Evolutionary conservation across 495 filamentous ascomycete species (phyloP).

Genomic region (Penicillium tannophilum): DNA sequence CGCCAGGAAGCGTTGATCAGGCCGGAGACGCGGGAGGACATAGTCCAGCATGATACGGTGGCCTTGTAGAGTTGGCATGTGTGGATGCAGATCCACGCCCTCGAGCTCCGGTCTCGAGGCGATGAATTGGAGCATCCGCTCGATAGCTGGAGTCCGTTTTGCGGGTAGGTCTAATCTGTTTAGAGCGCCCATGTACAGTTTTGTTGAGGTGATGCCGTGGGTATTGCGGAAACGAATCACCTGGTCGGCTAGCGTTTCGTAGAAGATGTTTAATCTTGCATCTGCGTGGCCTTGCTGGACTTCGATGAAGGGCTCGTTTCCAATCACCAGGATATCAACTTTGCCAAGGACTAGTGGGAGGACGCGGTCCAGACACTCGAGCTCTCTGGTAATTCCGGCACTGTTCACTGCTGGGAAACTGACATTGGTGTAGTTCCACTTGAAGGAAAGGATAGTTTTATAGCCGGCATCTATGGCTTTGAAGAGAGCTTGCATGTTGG

Average conservation of each 20-base stretch:
- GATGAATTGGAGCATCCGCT: slow-evolving; percentile 11
- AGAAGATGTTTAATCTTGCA: slow-evolving; percentile 11
- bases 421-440: slow-evolving; percentile 13
- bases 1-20: slow-evolving; percentile 18
- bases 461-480: slow-evolving; percentile 12
- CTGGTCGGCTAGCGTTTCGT: slow-evolving; percentile 9
- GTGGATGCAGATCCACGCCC: slow-evolving; percentile 17
- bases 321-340: slow-evolving; percentile 20
- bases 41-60: slow-evolving; percentile 16
- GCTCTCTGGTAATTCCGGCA: slow-evolving; percentile 4
- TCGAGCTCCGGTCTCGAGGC: slow-evolving; percentile 14
- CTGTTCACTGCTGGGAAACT: slow-evolving; percentile 8
- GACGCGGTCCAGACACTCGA: slow-evolving; percentile 3
- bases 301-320: slow-evolving; percentile 21
- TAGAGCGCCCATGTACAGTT: slow-evolving; percentile 18
- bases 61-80: slow-evolving; percentile 11
- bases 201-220: slow-evolving; percentile 1
- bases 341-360: slow-evolving; percentile 12
- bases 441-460: slow-evolving; percentile 13
- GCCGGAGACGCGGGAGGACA: slow-evolving; percentile 7
- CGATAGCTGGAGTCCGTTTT: slow-evolving; percentile 14
- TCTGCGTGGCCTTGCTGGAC: slow-evolving; percentile 7
- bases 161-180: slow-evolving; percentile 16
- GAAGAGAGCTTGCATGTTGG: slow-evolving; percentile 16
- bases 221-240: slow-evolving; percentile 9